These are phyloP conservation scores for Geotrichum carabidarum DNA, from an alignment of 1,139 yeast genomes.

Conservation along the genomic window DNA sequence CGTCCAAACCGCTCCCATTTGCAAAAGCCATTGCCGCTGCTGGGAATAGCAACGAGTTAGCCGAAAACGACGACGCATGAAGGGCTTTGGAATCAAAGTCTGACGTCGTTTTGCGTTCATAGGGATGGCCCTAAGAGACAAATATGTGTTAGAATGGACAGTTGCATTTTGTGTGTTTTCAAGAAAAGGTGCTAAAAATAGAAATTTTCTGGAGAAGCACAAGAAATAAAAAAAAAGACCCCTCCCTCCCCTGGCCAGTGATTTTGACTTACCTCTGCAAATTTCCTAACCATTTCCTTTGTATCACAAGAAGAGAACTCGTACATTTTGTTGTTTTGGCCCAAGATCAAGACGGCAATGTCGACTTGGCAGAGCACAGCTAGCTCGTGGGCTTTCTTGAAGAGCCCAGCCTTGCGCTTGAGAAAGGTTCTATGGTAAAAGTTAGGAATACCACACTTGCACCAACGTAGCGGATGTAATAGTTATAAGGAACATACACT, in stretches of 20 bases:
- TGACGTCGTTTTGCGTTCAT: conserved; percentile 32
- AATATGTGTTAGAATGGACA: not conserved
- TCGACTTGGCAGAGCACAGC: conserved; percentile 91
- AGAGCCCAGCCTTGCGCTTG: conserved; percentile 88
- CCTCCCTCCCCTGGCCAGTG: no score
- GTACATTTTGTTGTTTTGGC: conserved; percentile 71
- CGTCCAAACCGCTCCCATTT: conserved; percentile 24
- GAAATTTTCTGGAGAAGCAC: not conserved
- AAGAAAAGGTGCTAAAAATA: not conserved
- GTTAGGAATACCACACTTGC: conserved; percentile 1
- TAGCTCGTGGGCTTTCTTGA: conserved; percentile 92
- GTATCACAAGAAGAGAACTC: conserved; percentile 76
- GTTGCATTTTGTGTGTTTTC: not conserved
- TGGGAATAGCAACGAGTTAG: not conserved
- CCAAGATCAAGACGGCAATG: conserved; percentile 81
- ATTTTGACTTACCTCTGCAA: conserved; percentile 28
- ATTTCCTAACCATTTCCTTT: conserved; percentile 54
- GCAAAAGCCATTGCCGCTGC: conserved; percentile 3
- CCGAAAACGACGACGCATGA: not conserved
- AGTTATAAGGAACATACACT: conserved; percentile 33
- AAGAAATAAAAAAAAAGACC: not conserved
- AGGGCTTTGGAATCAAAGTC: conserved; percentile 26
- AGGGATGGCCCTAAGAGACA: conserved; percentile 28
- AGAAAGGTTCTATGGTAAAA: conserved; percentile 56
- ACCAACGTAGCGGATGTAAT: no score